Base-by-base conservation (phyloP, 768 basidiomycete genomes). In the Russula sp. region DNA sequence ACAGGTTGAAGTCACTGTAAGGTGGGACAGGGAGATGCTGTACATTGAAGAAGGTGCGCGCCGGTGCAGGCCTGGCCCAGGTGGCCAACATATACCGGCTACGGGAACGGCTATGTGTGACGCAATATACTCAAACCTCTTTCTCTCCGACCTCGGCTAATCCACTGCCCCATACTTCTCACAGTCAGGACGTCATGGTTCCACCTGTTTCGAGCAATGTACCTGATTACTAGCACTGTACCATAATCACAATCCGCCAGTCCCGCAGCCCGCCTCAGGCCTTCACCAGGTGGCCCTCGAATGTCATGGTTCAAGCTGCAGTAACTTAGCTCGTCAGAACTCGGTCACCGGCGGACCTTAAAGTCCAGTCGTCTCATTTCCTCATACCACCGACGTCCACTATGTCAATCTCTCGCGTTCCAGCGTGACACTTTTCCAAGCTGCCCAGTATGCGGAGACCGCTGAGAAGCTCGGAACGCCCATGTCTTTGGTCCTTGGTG, bases 351-450 rank as follows among this genome's bases (percentile, higher is more conserved):
- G 47, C 27, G 58, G 58, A 16, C 58, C 58, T 20, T 51, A 52
- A 52, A 68, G 70, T 20, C 65, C 65, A 7, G 49, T 70, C 35
- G 56, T 61, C 14, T 62, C 55, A 13, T 47, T 61, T 22, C 57
- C 53, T 22, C 35, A 53, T 51, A 32, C 54, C 9, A n/a, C 51
- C 9, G 69, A 71, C 45, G 68, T 75, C 11, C 81, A 84, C 63
- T 89, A 90, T 60, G 77, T 84, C 42, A 85, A 90, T 68, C 76
- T 91, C 47, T 76, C 74, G 70, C 79, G 89, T 48, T 84, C 84
- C n/a, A 88, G 87, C 68, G 82, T 89, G 2, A 84, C 87, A 3
- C 88, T 88, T 0, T 88, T 80, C 79, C 89, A 91, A 70, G 88
- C 86, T 45, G 80, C 78, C 0, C 89, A 91, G 71, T 90, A 90